Evolutionary conservation across 345 rosid species (phyloP), one percentile per base, ranked within the genome.

Genomic region (Pistacia vera): DNA sequence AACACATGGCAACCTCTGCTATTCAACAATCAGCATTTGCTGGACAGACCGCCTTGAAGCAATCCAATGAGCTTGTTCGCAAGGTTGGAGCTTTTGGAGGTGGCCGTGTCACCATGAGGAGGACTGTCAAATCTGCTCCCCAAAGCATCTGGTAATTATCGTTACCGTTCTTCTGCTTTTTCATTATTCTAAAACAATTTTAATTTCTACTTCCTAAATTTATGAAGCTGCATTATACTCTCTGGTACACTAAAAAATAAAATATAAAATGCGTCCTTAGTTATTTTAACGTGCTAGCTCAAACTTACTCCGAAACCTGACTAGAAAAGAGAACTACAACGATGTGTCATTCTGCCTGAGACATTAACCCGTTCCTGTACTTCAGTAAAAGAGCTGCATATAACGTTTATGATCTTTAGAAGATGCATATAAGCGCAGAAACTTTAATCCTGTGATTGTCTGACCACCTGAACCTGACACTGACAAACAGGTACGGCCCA

Each of bases 21-120:
- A 78, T 89, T 81, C 98, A 95, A 61, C 97, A 90, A 69, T 89
- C 97, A 14, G 88, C 98, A 33, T 91, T 92, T 71, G 87, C 92
- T 6, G 97, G 98, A 49, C 92, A 90, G 83, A 83, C 90, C 11
- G 89, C 94, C 6, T 73, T 95, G 81, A 89, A 83, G 84, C 90
- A 85, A 33, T 77, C 97, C 74, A 91, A 86, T 76, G 99, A 90
- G 70, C 85, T 91, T 38, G 76, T 86, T 84, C 90, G 91, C 66
- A 91, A 93, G 82, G 89, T 86, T 20, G 97, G 93, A 35, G 76
- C 76, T 80, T 61, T 83, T 10, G 87, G 88, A 0, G 94, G 90
- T 14, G 94, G 93, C 72, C 93, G 98, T 36, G 16, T 87, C 68
- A 74, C 86, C 81, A 95, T 92, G 97, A 86, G 98, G 18, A 81